These are phyloP conservation scores for Fagopyrum esculentum DNA, from an alignment of 148 eudicot species.

Conservation along the genomic window DNA sequence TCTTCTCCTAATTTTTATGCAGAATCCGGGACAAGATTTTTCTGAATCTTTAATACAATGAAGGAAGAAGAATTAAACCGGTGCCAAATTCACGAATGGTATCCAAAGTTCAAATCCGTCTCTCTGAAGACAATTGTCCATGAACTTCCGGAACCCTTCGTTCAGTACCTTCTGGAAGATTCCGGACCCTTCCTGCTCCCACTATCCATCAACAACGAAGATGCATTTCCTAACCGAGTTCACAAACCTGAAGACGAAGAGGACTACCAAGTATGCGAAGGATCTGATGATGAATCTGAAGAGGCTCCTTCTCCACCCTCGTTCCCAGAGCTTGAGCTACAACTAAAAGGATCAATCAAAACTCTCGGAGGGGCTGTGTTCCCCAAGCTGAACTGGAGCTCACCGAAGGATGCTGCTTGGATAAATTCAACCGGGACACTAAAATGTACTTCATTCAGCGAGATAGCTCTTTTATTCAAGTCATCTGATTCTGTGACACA, in stretches of 20 bases:
- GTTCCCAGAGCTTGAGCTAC: conserved; percentile 72
- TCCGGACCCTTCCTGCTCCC: conserved; percentile 84
- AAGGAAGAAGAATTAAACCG: conserved; percentile 62
- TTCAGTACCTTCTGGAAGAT: conserved; percentile 72
- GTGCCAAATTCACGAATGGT: conserved; percentile 93
- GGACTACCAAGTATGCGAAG: conserved; percentile 57
- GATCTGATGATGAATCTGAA: conserved; percentile 71
- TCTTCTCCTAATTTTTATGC: background rate
- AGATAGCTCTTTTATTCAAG: conserved; percentile 63
- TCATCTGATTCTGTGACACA: conserved; percentile 79
- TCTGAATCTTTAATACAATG: conserved; percentile 29
- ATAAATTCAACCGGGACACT: conserved; percentile 76
- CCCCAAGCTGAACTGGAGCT: conserved; percentile 91
- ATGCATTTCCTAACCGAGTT: conserved; percentile 78
- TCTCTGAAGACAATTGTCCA: conserved; percentile 58
- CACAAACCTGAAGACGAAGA: conserved; percentile 85
- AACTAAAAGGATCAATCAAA: conserved; percentile 54
- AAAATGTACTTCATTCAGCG: conserved; percentile 69
- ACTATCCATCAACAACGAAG: conserved; percentile 47
- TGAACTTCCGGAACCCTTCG: conserved; percentile 77
- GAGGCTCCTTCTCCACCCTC: conserved; percentile 43
- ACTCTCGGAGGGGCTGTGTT: conserved; percentile 70
- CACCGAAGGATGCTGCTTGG: conserved; percentile 94
- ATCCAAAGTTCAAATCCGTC: conserved; percentile 60
- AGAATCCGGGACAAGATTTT: background rate